Conservation (phyloP, 2,329 filamentous ascomycete genomes). For the Trichophaea hybrida region DNA sequence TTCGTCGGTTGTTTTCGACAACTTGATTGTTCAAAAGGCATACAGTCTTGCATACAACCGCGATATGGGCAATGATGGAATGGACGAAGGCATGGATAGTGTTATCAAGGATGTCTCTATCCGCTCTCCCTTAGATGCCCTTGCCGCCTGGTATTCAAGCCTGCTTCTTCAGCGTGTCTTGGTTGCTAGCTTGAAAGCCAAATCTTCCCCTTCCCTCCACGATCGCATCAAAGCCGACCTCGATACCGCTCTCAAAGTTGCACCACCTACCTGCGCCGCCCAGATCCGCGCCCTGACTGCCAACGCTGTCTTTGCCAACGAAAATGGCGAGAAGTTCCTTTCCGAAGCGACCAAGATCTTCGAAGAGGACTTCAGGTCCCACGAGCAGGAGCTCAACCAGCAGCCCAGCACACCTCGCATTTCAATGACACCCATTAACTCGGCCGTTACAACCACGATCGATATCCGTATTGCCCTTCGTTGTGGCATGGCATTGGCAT, state of each 20-base stretch:
- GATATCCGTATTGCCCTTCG: constrained; percentile 45
- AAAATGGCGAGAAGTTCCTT: constrained; percentile 35
- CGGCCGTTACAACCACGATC: constrained; percentile 34
- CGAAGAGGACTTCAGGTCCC: constrained; percentile 41
- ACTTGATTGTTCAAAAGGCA: constrained; percentile 65
- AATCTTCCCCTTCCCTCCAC: constrained; percentile 31
- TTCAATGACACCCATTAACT: constrained; percentile 35
- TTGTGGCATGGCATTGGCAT: constrained; percentile 47
- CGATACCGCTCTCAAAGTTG: constrained; percentile 53
- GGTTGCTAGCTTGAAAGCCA: constrained; percentile 44
- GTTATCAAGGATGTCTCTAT: constrained; percentile 78
- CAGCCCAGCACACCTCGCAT: constrained; percentile 28
- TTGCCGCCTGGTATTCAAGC: constrained; percentile 83
- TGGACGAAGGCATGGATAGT: constrained; percentile 60
- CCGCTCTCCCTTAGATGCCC: constrained; percentile 71
- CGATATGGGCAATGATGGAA: constrained; percentile 49
- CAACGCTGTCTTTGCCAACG: constrained; percentile 42
- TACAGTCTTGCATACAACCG: constrained; percentile 84
- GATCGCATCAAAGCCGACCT: constrained; percentile 41
- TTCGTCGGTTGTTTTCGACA: constrained; percentile 66
- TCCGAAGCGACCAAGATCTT: constrained; percentile 36
- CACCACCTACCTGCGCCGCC: constrained; percentile 64
- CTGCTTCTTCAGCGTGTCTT: constrained; percentile 56
- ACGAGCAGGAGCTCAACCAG: constrained; percentile 34
- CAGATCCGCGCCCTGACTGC: constrained; percentile 47